phyloP scores from a whole-genome alignment of 2,329 filamentous ascomycete genomes.

The Dissoconium aciculare region DNA sequence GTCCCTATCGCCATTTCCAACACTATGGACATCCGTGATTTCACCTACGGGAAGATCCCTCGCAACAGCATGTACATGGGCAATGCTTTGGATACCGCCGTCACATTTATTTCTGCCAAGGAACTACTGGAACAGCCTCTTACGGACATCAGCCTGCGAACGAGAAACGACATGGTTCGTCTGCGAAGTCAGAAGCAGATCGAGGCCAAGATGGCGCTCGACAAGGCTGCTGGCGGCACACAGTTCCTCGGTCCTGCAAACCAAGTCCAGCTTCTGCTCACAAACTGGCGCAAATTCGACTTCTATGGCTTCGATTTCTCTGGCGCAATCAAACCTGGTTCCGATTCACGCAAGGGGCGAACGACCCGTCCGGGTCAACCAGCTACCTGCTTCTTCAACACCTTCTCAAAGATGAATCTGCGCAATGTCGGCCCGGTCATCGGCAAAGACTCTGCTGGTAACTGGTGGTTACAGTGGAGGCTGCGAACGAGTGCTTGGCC shows the following conservation, averaged over 20 bases:
- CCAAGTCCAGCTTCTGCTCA: conserved; percentile 1
- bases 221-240: background rate
- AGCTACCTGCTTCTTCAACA: background rate
- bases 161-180: background rate
- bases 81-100: background rate
- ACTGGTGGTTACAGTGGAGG: conserved; percentile 4
- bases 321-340: conserved; percentile 1
- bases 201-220: background rate
- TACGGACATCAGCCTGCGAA: background rate
- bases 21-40: background rate
- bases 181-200: background rate
- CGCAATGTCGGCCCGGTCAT: conserved; percentile 3
- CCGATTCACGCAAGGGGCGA: background rate
- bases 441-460: conserved; percentile 2
- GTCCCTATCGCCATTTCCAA: conserved; percentile 1
- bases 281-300: background rate
- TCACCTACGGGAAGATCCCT: background rate
- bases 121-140: background rate
- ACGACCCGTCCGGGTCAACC: background rate
- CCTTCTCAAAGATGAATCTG: conserved; percentile 1
- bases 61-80: background rate
- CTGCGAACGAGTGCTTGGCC: conserved; percentile 3
- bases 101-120: background rate
- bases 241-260: conserved; percentile 1
- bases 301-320: conserved; percentile 4